These are phyloP conservation scores for Capronia coronata DNA, from an alignment of 2,329 filamentous ascomycete genomes.

Conservation along the genomic window DNA sequence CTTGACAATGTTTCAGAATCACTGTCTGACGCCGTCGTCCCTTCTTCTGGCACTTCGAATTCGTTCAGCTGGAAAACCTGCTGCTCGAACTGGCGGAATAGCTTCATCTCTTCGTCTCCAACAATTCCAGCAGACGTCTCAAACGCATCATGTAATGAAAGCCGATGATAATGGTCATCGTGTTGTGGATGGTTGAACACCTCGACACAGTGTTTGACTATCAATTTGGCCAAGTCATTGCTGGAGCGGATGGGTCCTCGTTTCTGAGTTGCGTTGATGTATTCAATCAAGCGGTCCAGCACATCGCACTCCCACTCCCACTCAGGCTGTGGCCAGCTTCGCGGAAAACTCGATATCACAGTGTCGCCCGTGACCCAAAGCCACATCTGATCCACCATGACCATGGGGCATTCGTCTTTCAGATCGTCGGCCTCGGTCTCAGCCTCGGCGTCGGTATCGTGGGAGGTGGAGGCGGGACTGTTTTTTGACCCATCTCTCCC, in stretches of 20 bases:
- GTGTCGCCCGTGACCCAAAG: slow-evolving; percentile 57
- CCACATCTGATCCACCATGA: slow-evolving; percentile 66
- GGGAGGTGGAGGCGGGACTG: no score
- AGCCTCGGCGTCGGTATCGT: background rate
- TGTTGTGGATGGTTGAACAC: slow-evolving; percentile 53
- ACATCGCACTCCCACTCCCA: slow-evolving; percentile 51
- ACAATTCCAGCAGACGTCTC: slow-evolving; percentile 54
- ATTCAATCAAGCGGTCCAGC: slow-evolving; percentile 56
- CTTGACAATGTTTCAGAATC: slow-evolving; percentile 42
- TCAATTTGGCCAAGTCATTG: slow-evolving; percentile 57
- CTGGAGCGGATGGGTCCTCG: slow-evolving; percentile 52
- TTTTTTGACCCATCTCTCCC: background rate
- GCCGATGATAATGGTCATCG: slow-evolving; percentile 56
- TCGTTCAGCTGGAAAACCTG: slow-evolving; percentile 51
- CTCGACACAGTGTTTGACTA: slow-evolving; percentile 54
- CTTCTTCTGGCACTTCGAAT: slow-evolving; percentile 32
- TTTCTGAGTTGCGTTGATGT: slow-evolving; percentile 58
- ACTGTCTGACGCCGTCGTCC: slow-evolving; percentile 33
- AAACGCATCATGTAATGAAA: slow-evolving; percentile 56
- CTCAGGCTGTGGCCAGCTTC: slow-evolving; percentile 44
- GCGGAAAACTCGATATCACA: slow-evolving; percentile 54
- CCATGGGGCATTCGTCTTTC: slow-evolving; percentile 34
- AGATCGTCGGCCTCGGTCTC: background rate
- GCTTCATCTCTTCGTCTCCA: slow-evolving; percentile 50
- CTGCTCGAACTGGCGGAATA: slow-evolving; percentile 55